Percentiles rank a stretch among this genome's conserved stretches.
Conservation (phyloP, 805 yeast species). For the Nakazawaea anatomiae region DNA sequence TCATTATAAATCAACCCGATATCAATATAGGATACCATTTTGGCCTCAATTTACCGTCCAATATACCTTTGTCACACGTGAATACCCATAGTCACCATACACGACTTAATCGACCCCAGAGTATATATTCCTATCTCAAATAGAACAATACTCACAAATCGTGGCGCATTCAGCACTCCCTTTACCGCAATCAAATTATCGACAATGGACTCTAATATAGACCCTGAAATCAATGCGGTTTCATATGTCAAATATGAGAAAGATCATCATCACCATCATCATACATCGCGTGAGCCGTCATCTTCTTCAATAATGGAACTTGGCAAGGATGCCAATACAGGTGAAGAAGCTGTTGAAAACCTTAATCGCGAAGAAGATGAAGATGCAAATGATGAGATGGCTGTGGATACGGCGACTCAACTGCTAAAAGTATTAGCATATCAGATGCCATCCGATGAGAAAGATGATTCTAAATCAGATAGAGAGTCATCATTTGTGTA, state of each 20-base stretch:
- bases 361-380: not conserved
- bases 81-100: too few species aligned
- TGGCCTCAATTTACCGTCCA: too few species aligned
- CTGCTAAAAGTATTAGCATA: constrained; percentile 3
- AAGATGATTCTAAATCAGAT: not conserved
- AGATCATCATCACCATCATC: not conserved
- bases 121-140: too few species aligned
- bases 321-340: not conserved
- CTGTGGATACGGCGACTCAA: constrained; percentile 8
- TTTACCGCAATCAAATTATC: too few species aligned
- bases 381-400: not conserved
- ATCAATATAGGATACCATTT: too few species aligned
- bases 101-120: too few species aligned
- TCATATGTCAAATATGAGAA: not conserved
- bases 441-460: not conserved
- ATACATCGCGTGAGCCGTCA: not conserved
- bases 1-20: too few species aligned
- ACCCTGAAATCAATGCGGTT: constrained; percentile 7
- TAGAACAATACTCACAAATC: too few species aligned
- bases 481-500: not conserved
- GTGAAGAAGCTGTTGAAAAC: not conserved
- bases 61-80: too few species aligned
- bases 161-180: too few species aligned
- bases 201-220: constrained; percentile 10
- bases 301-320: not conserved